Evolutionary conservation across 805 yeast genomes (phyloP), one percentile per base, ranked within the genome.

Genomic region (Citeromyces matritensis): DNA sequence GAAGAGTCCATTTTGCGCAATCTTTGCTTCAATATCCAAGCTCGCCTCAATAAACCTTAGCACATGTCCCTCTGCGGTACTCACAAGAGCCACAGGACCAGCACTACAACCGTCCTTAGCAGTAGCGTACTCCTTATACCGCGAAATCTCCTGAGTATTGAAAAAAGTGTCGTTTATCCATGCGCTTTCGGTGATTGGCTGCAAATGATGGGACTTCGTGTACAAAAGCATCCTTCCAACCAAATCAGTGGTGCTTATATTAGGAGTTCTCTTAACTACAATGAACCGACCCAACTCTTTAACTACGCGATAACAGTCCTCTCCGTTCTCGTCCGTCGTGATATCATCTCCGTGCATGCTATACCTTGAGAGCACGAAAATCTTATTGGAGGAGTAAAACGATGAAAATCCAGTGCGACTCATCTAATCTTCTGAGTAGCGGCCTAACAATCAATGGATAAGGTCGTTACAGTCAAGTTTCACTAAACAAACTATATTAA

Each of bases 321-420:
- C 75, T 2, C 98, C 98, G 46, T 83, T 66, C 10, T 95, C 95
- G 53, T 91, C 97, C 2, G 96, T 81, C 15, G 96, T 91, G 41
- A 91, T 84, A 48, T 91, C 98, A 53, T 91, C 98, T 5, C 98
- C 98, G 52, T 91, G 98, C n/a, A n/a, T n/a, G n/a, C n/a, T n/a
- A n/a, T n/a, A n/a, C n/a, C n/a, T n/a, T n/a, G n/a, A n/a, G n/a
- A n/a, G n/a, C n/a, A n/a, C n/a, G n/a, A n/a, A n/a, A n/a, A 11
- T n/a, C 17, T 23, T 27, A 7, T 6, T 5, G 30, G 10, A 11
- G 6, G 9, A 5, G 5, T 5, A 24, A 29, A 13, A 14, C 15
- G 24, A 24, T 29, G 6, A 6, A 24, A 24, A 12, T 25, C 9
- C 15, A 10, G 17, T 9, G n/a, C 28, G 14, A 11, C 28, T 10